Evolutionary conservation across 164 flowering plant species (phyloP).

Genomic region (Macadamia integrifolia): DNA sequence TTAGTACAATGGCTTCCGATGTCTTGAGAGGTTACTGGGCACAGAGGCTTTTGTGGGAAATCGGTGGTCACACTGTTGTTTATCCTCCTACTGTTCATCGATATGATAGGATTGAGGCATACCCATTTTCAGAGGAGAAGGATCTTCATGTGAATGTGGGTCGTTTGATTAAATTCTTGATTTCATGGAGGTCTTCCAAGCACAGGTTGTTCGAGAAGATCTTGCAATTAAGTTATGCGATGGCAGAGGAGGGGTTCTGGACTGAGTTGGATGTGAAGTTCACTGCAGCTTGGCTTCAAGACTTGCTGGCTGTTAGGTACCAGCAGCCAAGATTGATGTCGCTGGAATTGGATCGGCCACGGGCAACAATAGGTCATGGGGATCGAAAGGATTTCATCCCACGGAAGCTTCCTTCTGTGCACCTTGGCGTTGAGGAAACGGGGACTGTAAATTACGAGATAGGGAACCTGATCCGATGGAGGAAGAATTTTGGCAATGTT

Average conservation of each 20-base stretch:
- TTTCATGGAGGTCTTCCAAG: conserved; percentile 72
- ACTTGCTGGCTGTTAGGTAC: conserved; percentile 87
- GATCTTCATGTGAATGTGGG: conserved; percentile 98
- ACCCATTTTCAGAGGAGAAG: conserved; percentile 96
- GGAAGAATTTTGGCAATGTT: conserved; percentile 89
- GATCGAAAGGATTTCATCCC: conserved; percentile 87
- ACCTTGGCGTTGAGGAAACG: conserved; percentile 93
- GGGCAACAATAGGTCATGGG: conserved; percentile 86
- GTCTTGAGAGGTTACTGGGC: conserved; percentile 95
- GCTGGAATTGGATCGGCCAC: conserved; percentile 65
- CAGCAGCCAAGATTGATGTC: conserved; percentile 95
- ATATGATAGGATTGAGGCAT: conserved; percentile 54
- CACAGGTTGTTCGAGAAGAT: conserved; percentile 82
- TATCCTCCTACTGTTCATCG: conserved; percentile 93
- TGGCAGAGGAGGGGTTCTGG: conserved; percentile 99
- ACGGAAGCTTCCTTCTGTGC: conserved; percentile 85
- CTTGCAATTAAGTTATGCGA: conserved; percentile 71
- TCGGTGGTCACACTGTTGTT: conserved; percentile 84
- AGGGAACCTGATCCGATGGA: conserved; percentile 83
- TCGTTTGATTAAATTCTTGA: conserved; percentile 71
- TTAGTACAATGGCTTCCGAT: conserved; percentile 97
- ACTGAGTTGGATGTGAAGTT: conserved; percentile 77
- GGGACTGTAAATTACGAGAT: conserved; percentile 89
- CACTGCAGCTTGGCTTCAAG: conserved; percentile 98
- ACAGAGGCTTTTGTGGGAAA: conserved; percentile 95